A percentile compares a stretch with the other conserved stretches of the same genome.
phyloP scores from a whole-genome alignment of 2,329 filamentous ascomycete genomes.

The Pseudogymnoascus sp. region DNA sequence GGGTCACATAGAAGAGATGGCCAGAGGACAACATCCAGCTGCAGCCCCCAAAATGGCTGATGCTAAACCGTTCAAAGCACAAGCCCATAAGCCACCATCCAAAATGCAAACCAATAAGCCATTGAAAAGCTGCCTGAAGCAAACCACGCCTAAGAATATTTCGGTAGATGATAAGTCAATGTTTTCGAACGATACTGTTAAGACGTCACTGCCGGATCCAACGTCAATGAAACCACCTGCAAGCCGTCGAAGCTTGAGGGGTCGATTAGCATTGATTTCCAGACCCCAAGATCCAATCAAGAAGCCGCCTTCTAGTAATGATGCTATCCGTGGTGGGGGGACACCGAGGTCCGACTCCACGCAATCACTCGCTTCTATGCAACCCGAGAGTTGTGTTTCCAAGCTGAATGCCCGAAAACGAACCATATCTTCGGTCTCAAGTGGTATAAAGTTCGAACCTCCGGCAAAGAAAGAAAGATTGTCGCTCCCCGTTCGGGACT shows the following conservation, averaged over 20 bases:
- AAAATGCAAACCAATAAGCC: background rate
- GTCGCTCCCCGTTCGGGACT: background rate
- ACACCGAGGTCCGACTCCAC: background rate
- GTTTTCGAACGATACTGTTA: background rate
- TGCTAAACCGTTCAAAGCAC: background rate
- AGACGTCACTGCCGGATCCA: background rate
- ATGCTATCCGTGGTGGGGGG: background rate
- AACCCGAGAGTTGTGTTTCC: background rate
- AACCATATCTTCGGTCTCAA: background rate
- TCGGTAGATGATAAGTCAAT: background rate
- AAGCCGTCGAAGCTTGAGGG: conserved; percentile 11
- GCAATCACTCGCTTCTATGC: background rate
- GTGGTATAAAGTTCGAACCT: background rate
- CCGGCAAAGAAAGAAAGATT: background rate
- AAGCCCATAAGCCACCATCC: background rate
- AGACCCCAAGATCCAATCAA: background rate
- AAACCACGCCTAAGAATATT: background rate
- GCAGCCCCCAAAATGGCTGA: background rate
- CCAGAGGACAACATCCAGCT: background rate
- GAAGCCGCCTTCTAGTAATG: background rate
- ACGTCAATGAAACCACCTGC: conserved; percentile 16
- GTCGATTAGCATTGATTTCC: background rate
- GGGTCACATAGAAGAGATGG: background rate
- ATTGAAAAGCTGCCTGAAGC: background rate
- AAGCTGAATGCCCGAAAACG: background rate